These are phyloP conservation scores for Gossypium ekmanianum DNA, from an alignment of 345 rosid species.

Conservation along the genomic window DNA sequence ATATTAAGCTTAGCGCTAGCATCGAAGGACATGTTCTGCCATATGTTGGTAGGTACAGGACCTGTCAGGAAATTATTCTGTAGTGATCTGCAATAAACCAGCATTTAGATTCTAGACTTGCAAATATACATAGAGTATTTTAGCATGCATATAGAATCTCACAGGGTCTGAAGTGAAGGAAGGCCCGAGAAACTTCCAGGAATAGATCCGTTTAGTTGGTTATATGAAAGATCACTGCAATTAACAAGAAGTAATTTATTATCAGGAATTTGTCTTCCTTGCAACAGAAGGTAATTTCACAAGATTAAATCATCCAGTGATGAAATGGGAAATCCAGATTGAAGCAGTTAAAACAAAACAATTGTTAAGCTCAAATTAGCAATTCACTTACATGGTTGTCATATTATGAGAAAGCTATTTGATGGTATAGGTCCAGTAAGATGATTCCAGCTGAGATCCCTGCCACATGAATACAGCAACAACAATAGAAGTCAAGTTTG, in stretches of 20 bases:
- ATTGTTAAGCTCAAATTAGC: background rate
- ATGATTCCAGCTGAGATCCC: constrained; percentile 76
- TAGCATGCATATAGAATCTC: constrained; percentile 29
- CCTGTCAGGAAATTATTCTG: constrained; percentile 68
- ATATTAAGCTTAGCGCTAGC: constrained; percentile 42
- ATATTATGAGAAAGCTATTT: constrained; percentile 50
- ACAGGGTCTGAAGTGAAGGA: constrained; percentile 70
- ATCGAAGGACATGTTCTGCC: constrained; percentile 49
- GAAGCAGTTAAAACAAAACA: background rate
- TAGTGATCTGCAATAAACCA: constrained; percentile 55
- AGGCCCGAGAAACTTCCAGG: constrained; percentile 68
- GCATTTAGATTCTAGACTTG: constrained; percentile 11
- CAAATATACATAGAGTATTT: background rate
- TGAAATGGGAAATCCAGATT: background rate
- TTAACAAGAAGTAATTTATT: constrained; percentile 17
- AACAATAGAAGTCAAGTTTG: constrained; percentile 7
- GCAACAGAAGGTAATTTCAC: background rate
- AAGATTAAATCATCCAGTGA: background rate
- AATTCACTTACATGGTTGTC: constrained; percentile 61
- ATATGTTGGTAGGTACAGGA: constrained; percentile 52
- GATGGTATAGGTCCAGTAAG: constrained; percentile 67
- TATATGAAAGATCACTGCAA: constrained; percentile 67
- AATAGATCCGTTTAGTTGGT: constrained; percentile 65
- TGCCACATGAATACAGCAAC: constrained; percentile 33
- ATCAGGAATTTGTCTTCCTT: constrained; percentile 1